Base-by-base conservation (phyloP, 2,329 filamentous ascomycete species). In the Botrytis deweyae region DNA sequence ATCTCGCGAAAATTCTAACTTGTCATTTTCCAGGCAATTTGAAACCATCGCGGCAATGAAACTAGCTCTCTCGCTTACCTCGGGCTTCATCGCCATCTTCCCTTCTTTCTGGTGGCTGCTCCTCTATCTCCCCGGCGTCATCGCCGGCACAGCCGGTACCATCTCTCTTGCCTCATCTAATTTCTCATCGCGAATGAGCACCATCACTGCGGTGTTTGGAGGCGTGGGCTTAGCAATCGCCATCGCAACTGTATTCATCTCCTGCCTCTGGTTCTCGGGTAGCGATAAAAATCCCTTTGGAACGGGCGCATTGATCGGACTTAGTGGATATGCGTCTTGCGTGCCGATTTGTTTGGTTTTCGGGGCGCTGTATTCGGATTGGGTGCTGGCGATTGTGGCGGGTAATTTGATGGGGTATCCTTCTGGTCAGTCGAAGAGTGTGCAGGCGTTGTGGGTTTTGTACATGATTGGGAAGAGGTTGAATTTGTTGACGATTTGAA, bases 401-500 rank as follows among this genome's bases (percentile, higher is more conserved):
- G 25, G 10, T 29, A 42, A 65, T 46, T 46, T 65, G 63, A 20
- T 5, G 3, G 63, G 63, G 2, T 65, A 65, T 14, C 40, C 63
- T 3, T 12, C 25, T 20, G 40, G 4, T 12, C 4, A 33, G 63
- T 33, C 40, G 20, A 46, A 29, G 1, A 3, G 0, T 0, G 40
- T 46, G 2, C 40, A 46, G 25, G 42, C 20, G 22, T 22, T 65
- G n/a, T 46, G 63, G n/a, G 4, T 20, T 1, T 33, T 65, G 40
- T 46, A 46, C 46, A 65, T 65, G 40, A 46, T 46, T 65, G 63
- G 63, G 8, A 65, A 46, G n/a, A 65, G 40, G 22, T n/a, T 46
- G 40, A 65, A 14, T 44, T 65, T 65, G 40, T 65, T 65, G 63
- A 33, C 22, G 12, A 46, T 46, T 46, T 44, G 40, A 65, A 14